phyloP scores from a whole-genome alignment of 1,284 basidiomycete genomes.

The Naganishia sp. region DNA sequence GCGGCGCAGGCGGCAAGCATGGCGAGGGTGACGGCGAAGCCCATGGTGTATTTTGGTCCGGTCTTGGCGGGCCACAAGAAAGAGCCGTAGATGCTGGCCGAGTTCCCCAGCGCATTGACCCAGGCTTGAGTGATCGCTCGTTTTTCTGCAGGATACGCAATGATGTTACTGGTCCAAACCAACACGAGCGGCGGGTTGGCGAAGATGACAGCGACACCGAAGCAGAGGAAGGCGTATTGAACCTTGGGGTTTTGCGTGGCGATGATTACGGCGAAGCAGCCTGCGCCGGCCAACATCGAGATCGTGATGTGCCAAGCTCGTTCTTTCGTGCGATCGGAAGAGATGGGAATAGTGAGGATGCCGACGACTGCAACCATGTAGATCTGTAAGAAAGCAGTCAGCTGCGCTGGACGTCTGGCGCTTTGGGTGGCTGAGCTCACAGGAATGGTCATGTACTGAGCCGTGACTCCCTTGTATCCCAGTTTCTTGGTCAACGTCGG shows the following conservation, averaged over 20 bases:
- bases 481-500: constrained; percentile 34
- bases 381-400: constrained; percentile 6
- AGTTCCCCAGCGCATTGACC: constrained; percentile 51
- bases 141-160: constrained; percentile 52
- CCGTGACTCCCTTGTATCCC: constrained; percentile 51
- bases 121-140: constrained; percentile 53
- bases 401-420: not conserved
- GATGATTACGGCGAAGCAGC: constrained; percentile 55
- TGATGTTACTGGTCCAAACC: constrained; percentile 53
- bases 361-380: constrained; percentile 43
- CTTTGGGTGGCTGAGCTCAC: not conserved
- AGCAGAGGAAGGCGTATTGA: constrained; percentile 57
- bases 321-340: constrained; percentile 54
- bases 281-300: constrained; percentile 42
- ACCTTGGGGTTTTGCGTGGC: constrained; percentile 49
- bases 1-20: constrained; percentile 31
- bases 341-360: constrained; percentile 54
- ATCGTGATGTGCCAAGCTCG: constrained; percentile 52
- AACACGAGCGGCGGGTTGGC: constrained; percentile 54
- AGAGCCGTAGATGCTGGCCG: constrained; percentile 55
- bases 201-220: constrained; percentile 57
- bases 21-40: constrained; percentile 50
- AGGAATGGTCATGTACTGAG: constrained; percentile 58
- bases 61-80: constrained; percentile 56
- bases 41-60: constrained; percentile 54